Base-by-base conservation (phyloP, 306 rosid species). In the Corylus heterophylla region DNA sequence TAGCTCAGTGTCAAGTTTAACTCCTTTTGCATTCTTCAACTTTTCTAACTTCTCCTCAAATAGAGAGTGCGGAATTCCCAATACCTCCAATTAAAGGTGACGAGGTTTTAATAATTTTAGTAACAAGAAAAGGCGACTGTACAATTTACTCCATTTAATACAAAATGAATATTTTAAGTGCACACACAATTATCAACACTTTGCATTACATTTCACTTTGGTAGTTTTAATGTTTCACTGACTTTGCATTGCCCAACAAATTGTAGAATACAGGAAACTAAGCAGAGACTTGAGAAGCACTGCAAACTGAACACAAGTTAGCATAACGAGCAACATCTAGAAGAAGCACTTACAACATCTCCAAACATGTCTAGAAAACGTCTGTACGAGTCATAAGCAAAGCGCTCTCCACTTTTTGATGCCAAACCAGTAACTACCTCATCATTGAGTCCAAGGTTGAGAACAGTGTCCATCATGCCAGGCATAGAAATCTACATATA, bases 391-490 rank as follows among this genome's bases (percentile, higher is more conserved):
- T 95, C 99, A 66, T 85, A 95, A 39, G 98, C 98, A 74, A 95
- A 95, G 67, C 99, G 93, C 82, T 93, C 99, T 54, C 99, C 98
- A 77, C 99, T 93, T 84, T 93, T 95, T 75, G 87, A 78, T 48
- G 97, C 97, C 85, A 95, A 87, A 52, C 97, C 98, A 79, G 89
- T 89, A 69, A 89, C 97, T 71, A 95, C 98, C 72, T 93, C 90
- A 76, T 95, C 98, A 81, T 93, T 92, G 62, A 95, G 81, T 79
- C 99, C 99, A 69, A 95, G 97, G 89, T 95, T 95, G 87, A 95
- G 99, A 83, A 95, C 94, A 27, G 98, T 95, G 88, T 95, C 99
- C 99, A 92, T 95, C 97, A 92, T 95, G 73, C 99, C 99, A 67
- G 98, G 99, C 99, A 95, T 95, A 69, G 99, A 95, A 83, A 95